Percentiles rank a stretch among this genome's conserved stretches.
These are phyloP conservation scores for Phytomonas sp. DNA, from an alignment of 208 protist species.

Conservation along the genomic window DNA sequence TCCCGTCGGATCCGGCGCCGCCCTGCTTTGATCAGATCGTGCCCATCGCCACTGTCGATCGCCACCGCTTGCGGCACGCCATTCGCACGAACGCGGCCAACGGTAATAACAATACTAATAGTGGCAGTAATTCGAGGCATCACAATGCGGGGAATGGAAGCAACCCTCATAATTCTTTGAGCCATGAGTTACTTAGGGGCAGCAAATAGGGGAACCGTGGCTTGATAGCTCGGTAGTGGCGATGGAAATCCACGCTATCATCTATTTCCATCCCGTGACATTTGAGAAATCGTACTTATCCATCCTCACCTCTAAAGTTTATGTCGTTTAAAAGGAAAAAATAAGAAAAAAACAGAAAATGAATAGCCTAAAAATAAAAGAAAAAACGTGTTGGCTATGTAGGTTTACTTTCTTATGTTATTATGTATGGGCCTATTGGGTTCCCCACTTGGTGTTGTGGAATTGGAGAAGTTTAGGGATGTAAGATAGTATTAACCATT, in stretches of 20 bases:
- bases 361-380: not conserved
- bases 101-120: not conserved
- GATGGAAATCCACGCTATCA: not conserved
- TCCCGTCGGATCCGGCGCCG: conserved; percentile 20
- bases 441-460: not conserved
- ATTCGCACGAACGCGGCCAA: not conserved
- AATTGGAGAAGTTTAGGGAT: not conserved
- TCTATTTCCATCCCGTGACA: not conserved
- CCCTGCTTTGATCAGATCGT: conserved; percentile 46
- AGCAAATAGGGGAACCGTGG: not conserved
- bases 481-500: not conserved
- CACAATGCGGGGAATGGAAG: not conserved
- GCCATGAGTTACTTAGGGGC: not conserved
- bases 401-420: not conserved
- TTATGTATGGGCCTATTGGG: not conserved
- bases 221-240: not conserved
- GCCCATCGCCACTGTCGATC: conserved; percentile 57
- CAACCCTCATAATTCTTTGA: not conserved
- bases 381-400: not conserved
- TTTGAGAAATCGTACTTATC: not conserved
- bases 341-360: conserved; percentile 3
- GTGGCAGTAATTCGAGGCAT: not conserved
- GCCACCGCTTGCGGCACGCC: conserved; percentile 21
- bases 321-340: too few species aligned
- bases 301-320: too few species aligned